Evolutionary conservation across 345 rosid species (phyloP), one percentile per base, ranked within the genome.

Genomic region (Aurinia saxatilis): DNA sequence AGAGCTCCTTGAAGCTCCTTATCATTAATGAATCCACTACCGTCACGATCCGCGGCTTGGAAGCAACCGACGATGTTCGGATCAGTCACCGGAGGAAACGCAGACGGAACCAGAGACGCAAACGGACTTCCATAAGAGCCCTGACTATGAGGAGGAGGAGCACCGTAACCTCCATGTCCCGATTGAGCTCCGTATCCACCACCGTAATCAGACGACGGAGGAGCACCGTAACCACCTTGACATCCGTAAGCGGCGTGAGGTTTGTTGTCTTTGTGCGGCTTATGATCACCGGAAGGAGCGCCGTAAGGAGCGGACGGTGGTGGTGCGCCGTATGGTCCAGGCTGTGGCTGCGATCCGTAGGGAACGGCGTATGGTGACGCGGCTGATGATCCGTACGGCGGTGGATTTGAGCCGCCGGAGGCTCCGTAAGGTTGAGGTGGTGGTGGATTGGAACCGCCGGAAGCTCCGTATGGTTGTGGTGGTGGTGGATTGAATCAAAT

Each of bases 1-100:
- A 93, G 80, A 23, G 96, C 99, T 45, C 82, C 79, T 75, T 93
- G 96, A 50, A 89, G 77, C 73, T 93, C 99, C 58, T 78, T 87
- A 31, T 93, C 99, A 48, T 93, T 96, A 51, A 90, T 87, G 36
- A 87, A 64, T 0, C 96, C 97, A 66, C 99, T 93, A 7, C 88
- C 78, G 66, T 93, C 99, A 72, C 70, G 86, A 75, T 90, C 97
- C 12, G 99, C 97, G 50, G 74, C 29, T 63, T 84, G 90, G 52
- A 89, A 92, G 66, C 90, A 80, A 31, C 95, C 86, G 59, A 93
- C 73, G 49, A 93, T 45, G 74, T 27, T 46, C 0, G n/a, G 16
- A 21, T 45, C 14, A 50, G 96, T 89, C 3, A 88, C 95, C 8
- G 93, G 95, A 13, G 95, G 84, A 63, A 92, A 93, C 35, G 79